Evolutionary conservation across 495 filamentous ascomycete species (phyloP), one percentile per base, ranked within the genome.

Genomic region (Xylaria intraflava): DNA sequence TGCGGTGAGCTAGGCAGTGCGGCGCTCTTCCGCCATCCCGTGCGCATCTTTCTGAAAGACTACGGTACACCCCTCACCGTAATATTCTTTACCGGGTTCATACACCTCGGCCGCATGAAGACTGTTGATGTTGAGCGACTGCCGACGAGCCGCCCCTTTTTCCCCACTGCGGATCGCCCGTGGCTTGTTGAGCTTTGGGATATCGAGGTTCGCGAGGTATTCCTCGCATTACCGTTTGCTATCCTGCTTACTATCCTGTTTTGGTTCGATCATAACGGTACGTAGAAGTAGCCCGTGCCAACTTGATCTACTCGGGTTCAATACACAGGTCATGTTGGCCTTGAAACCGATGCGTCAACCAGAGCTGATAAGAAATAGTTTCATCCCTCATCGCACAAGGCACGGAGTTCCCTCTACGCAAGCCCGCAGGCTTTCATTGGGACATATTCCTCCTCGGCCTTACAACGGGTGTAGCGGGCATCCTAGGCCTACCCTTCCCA

Each of bases 341-440:
- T 42, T 42, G 11, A 3, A 19, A 4, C 16, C 38, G 48, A 19
- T 16, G 16, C 19, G 19, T 12, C 9, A 33, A 20, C 7, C 22
- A 22, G 16, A 52, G 30, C 44, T 68, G 23, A 59, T 41, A 49
- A 17, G 22, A 26, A 12, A 20, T 35, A 85, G 87, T 93, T 2
- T 90, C 87, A 9, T 85, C 86, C 22, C 82, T 97, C 48, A 95
- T 92, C 42, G 90, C 90, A 7, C 92, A 96, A 69, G 92, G 88
- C 40, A 94, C 84, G 38, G 87, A 96, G 61, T 97, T 95, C 62
- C 92, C 92, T 1, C 80, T 96, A 19, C 78, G 79, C 11, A 97
- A 97, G 60, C 92, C 92, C 6, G 89, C 90, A 29, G 91, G 91
- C 9, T 96, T 96, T 66, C 91, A 96, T 74, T 96, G 90, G 90